Evolutionary conservation across 2,329 filamentous ascomycete genomes (phyloP), one percentile per base, ranked within the genome.

Genomic region (Canariomyces notabilis): DNA sequence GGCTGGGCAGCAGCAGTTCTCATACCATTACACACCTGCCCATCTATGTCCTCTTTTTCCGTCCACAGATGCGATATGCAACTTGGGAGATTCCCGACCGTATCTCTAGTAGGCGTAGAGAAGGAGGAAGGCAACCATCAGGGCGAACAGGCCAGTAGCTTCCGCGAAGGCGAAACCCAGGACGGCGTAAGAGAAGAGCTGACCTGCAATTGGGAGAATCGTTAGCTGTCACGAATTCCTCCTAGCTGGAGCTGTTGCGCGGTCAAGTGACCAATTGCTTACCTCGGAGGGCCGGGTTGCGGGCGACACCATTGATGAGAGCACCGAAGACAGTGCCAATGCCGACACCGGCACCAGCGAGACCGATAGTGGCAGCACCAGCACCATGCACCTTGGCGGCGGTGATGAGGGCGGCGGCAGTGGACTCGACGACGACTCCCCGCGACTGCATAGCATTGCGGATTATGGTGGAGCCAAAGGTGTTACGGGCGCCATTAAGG

Each of bases 141-240:
- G 69, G 55, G 74, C 73, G 68, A 77, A 76, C 51, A 77, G 69
- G 65, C 77, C 77, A 59, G 77, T 80, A 64, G 77, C 77, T 67
- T 81, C 77, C 63, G 77, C 75, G 67, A 81, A 79, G 62, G 77
- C 77, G 69, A 80, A 80, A 67, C 77, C 77, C 62, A 81, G 67
- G 70, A 80, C 77, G 70, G 77, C 77, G 70, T 80, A 80, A 56
- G 73, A 73, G 75, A 81, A 57, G 34, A 57, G 55, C 35, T 57
- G 55, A 34, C 48, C 55, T 57, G 52, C 31, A 45, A 29, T 37
- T 34, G 21, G n/a, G 16, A 39, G 11, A 42, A 16, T 11, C 26
- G 49, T 50, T 23, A 54, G 51, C 35, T 21, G 4, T 8, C n/a
- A 8, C 8, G 26, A 32, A 20, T 31, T 44, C n/a, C 14, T 18